Conservation (phyloP, 768 basidiomycete species). For the Mycena filopes region DNA sequence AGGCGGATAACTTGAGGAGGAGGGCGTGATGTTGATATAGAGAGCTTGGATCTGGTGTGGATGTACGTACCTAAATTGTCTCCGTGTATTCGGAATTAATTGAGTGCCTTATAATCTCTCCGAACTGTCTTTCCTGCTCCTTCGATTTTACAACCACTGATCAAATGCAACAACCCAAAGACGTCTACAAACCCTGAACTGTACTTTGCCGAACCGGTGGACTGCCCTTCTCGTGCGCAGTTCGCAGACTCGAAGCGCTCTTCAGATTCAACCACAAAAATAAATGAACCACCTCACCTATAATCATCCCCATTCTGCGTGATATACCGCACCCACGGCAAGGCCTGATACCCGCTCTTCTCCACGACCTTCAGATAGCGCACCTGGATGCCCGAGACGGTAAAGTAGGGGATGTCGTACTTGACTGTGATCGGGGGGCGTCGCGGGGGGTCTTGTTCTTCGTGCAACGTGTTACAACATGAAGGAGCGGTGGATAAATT, state of each 20-base stretch:
- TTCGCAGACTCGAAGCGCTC: slow-evolving; percentile 63
- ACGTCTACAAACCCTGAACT: neutral
- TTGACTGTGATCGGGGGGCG: slow-evolving; percentile 96
- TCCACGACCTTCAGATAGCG: slow-evolving; percentile 98
- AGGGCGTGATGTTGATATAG: slow-evolving; percentile 13
- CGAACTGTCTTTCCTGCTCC: too few relatives aligned
- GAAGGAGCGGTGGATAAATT: slow-evolving; percentile 41
- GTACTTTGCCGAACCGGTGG: slow-evolving; percentile 62
- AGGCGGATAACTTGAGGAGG: slow-evolving; percentile 21
- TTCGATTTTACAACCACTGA: too few relatives aligned
- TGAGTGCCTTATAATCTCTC: too few relatives aligned
- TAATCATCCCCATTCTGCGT: slow-evolving; percentile 94
- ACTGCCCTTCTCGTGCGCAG: slow-evolving; percentile 79
- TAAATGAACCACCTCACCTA: slow-evolving; percentile 58
- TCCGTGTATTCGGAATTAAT: too few relatives aligned
- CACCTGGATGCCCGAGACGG: slow-evolving; percentile 96
- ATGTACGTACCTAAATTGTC: neutral
- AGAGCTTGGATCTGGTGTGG: neutral
- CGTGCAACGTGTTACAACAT: neutral
- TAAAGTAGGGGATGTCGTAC: slow-evolving; percentile 99
- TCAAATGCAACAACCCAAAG: too few relatives aligned
- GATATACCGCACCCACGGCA: slow-evolving; percentile 96
- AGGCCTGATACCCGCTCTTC: slow-evolving; percentile 96
- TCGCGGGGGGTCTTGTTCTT: slow-evolving; percentile 84
- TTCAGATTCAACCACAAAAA: neutral